Evolutionary conservation across 805 yeast genomes (phyloP), one percentile per base, ranked within the genome.

Genomic region (Brettanomyces sp.): DNA sequence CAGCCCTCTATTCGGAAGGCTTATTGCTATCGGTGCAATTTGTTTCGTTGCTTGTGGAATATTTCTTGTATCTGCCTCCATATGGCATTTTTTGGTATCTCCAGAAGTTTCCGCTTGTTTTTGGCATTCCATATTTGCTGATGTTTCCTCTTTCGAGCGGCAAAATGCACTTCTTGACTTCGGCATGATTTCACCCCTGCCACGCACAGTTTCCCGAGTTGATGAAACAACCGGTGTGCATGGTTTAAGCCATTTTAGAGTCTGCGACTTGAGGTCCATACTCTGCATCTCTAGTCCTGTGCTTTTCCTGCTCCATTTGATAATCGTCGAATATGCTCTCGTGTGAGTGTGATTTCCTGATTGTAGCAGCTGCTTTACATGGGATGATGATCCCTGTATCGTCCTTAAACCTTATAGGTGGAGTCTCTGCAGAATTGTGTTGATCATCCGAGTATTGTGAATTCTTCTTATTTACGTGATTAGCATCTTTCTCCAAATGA

Each of bases 221-320:
- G 56, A 51, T 6, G 56, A 51, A 6, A 53, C 54, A 1, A 51
- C 41, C 1, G 63, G 60, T 21, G 44, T 43, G 23, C 51, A 56
- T 12, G 64, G 63, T 18, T 58, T 53, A 6, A 60, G 33, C 65
- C 65, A 61, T 48, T 56, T 60, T 57, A 61, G 52, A 2, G 65
- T 61, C 44, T 61, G 64, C 6, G 53, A 47, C 36, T 57, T 59
- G 7, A 61, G 23, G 36, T 60, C 59, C 13, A 42, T 12, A 13
- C 48, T 42, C n/a, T 48, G 44, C 18, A 22, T 8, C 22, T 23
- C 7, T 11, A 9, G n/a, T 23, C 35, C 35, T 14, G 21, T 11
- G 13, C 38, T 14, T 9, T 35, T 38, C 35, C 24, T 46, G 22
- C 32, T 41, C 41, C 39, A 23, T 28, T 13, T 33, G 28, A 14